Evolutionary conservation across 2,329 filamentous ascomycete species (phyloP), one percentile per base, ranked within the genome.

Genomic region (Penicillium sp.): DNA sequence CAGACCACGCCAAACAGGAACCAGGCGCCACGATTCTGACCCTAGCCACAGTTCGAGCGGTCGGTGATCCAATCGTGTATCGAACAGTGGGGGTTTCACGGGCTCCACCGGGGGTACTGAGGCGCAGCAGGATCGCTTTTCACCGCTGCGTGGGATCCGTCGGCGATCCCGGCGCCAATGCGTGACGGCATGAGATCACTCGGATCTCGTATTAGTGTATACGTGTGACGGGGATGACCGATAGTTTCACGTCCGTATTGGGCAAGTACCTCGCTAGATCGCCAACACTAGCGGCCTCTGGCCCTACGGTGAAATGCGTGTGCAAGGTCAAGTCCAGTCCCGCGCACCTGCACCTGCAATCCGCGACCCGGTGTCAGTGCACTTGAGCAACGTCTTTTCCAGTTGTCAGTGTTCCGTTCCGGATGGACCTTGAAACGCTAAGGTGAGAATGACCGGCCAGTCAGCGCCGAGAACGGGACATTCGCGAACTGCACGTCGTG

Each of bases 141-240:
- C 57, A 61, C 57, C 57, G 55, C 58, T 60, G n/a, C n/a, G n/a
- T n/a, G 41, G 40, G 46, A 54, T 51, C 46, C 52, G 50, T 61
- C 58, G 58, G 58, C 50, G 56, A 57, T 57, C 52, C 58, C 56
- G 58, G 56, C 53, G 44, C 44, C 50, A 53, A 41, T 43, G 20
- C 27, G 18, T 25, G 47, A 38, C 41, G 25, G 9, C 43, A 25
- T 44, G 41, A 53, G 45, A 35, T 53, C 50, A 49, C 31, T 11
- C 20, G 38, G 38, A 25, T 24, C 38, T 40, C 38, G 38, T 40
- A 40, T 40, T 25, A 22, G 14, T n/a, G 18, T 24, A 40, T 13
- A 36, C 4, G 35, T 22, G 16, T 38, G 20, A 38, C 35, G 9
- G 20, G 10, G 9, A 16, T 36, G 39, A 43, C 36, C 50, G 30